Base-by-base conservation (phyloP, 2,329 filamentous ascomycete genomes). In the Colletotrichum gloeosporioides region DNA sequence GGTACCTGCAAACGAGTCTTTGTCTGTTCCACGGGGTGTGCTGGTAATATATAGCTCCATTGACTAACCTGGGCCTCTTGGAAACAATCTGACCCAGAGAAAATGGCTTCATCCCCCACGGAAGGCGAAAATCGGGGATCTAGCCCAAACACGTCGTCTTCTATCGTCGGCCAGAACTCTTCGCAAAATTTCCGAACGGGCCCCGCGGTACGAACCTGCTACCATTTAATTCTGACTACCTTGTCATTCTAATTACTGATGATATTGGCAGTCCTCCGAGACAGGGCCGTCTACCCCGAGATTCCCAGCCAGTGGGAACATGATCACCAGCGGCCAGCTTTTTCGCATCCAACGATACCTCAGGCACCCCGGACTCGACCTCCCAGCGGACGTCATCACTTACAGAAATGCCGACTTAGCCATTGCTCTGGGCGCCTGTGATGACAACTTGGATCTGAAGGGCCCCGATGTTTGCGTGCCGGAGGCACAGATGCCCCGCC, bases 331-430 rank as follows among this genome's bases (percentile, higher is more conserved):
- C 15, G 9, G 27, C 8, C 34, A 63, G n/a, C 27, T 63, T 27
- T 2, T 63, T 8, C 27, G 36, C 12, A n/a, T 63, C 4, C 64
- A 31, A 22, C 53, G 34, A 1, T 55, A 69, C 22, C 55, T 69
- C 2, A 69, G 31, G 4, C 69, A 36, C 22, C 71, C 71, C 9
- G 64, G 71, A 16, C 61, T 73, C 22, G 31, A 53, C 36, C 22
- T 69, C 3, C 36, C 36, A 16, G 29, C 53, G 5, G 13, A 61
- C 16, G 27, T 39, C 55, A 62, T 73, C 34, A 36, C 29, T 2
- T 6, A 53, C 9, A 34, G 32, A 6, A 36, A 36, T 12, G 16
- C 15, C 12, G 5, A 25, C 8, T 31, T 63, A 5, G 29, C 27
- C 34, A 18, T 22, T n/a, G 55, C 53, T n/a, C n/a, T 68, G 18